phyloP scores from a whole-genome alignment of 2,329 filamentous ascomycete species.

The Penicillium vulpinum region DNA sequence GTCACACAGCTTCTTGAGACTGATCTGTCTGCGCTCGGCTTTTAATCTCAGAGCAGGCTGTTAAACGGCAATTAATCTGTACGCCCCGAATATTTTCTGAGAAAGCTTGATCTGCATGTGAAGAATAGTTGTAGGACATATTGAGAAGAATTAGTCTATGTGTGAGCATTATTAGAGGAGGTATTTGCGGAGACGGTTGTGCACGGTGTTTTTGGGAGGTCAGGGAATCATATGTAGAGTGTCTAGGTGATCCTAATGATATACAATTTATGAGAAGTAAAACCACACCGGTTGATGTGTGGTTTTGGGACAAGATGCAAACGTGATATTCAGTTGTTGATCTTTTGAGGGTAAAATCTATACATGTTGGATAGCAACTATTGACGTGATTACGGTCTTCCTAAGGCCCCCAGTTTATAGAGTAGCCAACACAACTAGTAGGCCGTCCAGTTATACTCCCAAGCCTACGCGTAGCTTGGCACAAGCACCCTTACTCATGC shows the following conservation, averaged over 20 bases:
- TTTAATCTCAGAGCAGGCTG: not conserved
- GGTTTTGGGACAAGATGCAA: not conserved
- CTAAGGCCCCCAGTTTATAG: not conserved
- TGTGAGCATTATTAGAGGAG: not conserved
- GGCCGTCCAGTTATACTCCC: not conserved
- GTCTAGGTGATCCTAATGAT: not conserved
- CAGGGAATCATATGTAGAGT: not conserved
- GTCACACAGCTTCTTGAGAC: not conserved
- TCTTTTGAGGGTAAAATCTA: too few relatives aligned
- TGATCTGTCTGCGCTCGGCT: not conserved
- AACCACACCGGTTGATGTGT: not conserved
- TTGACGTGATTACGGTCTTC: too few relatives aligned
- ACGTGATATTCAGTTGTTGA: too few relatives aligned
- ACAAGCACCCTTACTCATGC: not conserved
- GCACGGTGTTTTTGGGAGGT: not conserved
- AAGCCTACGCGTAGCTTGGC: not conserved
- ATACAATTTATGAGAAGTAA: not conserved
- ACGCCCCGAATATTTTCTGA: not conserved
- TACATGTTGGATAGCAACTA: too few relatives aligned
- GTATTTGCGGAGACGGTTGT: not conserved
- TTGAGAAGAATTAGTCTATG: not conserved
- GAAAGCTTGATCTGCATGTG: not conserved
- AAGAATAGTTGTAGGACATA: not conserved
- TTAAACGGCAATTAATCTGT: not conserved
- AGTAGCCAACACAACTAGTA: not conserved